Base-by-base conservation (phyloP, 768 basidiomycete species). In the Suillus placidus region DNA sequence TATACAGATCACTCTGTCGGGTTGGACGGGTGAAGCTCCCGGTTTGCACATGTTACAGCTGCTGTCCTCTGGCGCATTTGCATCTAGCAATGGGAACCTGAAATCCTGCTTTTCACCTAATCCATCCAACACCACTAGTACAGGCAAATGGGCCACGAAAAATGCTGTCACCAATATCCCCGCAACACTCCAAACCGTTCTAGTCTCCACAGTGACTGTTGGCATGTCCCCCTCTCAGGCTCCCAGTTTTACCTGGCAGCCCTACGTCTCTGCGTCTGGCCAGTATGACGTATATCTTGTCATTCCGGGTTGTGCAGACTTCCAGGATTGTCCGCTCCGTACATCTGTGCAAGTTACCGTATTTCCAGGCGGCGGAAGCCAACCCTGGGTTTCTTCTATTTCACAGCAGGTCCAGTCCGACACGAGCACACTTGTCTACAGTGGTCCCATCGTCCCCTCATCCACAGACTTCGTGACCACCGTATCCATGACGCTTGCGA, bases 21-120 rank as follows among this genome's bases (percentile, higher is more conserved):
- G 82, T 56, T 97, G 91, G 84, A 84, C 80, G 54, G 97, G 95
- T 43, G 77, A 81, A 10, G 86, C 88, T 9, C 86, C 93, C 4
- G 97, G 96, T 51, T 79, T 99, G 40, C 95, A 97, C 74, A 82
- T 97, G 60, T 75, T 99, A n/a, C 94, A 99, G 72, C 81, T 99
- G 18, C 87, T 99, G 23, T 95, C 94, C 3, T 90, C 93, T 20
- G 97, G 97, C 66, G 92, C 95, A 18, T 96, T 92, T 71, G 93
- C 90, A 14, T 94, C 94, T 63, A 74, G 78, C 60, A 72, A 73
- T 18, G 81, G 88, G 62, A 93, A 95, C 71, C 79, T 77, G 5
- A 72, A 80, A 47, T 91, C 92, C 2, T 95, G 95, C 74, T 94
- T 89, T 72, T 88, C 93, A 2, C 89, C 93, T 1, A 84, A 81